Evolutionary conservation across 352 stramenopile species (phyloP), one percentile per base, ranked within the genome.

Genomic region (Globisporangium echinulatum): DNA sequence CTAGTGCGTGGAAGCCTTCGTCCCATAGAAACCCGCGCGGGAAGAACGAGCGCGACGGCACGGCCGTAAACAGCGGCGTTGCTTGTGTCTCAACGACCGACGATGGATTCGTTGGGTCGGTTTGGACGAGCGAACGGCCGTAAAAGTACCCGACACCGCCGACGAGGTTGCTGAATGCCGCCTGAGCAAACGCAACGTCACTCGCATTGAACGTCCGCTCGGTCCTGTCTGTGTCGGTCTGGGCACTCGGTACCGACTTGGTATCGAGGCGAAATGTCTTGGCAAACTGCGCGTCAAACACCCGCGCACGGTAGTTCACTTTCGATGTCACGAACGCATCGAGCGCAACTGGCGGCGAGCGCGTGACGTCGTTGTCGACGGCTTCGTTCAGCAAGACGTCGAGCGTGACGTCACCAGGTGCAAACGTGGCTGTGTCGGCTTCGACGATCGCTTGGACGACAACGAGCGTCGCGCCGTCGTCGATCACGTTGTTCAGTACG

Each of bases 1-100:
- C 72, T 14, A 97, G 70, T 69, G 97, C 85, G 62, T 98, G 93
- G 66, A 98, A 98, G 13, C 93, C 92, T 85, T 98, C 93, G 59
- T 98, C 93, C 93, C 93, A 98, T 1, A 97, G 52, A 52, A 98
- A 98, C 0, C 93, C 93, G 19, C 93, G 76, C 10, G 93, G 93
- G 64, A 98, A 98, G 67, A 98, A 97, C 43, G 88, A 97, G 9
- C 93, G 76, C 17, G 88, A 97, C n/a, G 93, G 93, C 9, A 96
- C 82, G 5, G 79, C 88, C 7, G 93, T 95, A 60, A 96, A 95
- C 38, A 98, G 74, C 11, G 82, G 62, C 59, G 75, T 81, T 5
- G 64, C 56, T 0, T 68, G 57, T 1, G 72, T 77, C 48, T 87
- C 76, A 15, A 72, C 52, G 7, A 88, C 40, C 1, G 72, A 54